These are phyloP conservation scores for Arthromyces matolae DNA, from an alignment of 768 basidiomycete genomes.

Conservation along the genomic window DNA sequence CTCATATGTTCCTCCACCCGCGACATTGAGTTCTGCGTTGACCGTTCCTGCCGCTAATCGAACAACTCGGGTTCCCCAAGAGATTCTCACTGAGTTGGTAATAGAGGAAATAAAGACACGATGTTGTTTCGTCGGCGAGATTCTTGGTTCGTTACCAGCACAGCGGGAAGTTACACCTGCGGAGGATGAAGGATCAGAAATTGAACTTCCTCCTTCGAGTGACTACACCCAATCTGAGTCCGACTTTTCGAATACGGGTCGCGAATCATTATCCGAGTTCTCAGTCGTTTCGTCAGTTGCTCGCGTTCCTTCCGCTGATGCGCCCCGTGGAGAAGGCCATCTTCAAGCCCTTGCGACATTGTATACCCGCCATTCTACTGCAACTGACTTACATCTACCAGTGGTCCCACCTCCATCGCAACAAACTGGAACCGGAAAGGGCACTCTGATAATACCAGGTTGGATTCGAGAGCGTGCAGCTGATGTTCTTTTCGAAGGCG, in stretches of 20 bases:
- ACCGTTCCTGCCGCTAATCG: conserved; percentile 63
- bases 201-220: conserved; percentile 42
- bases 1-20: conserved; percentile 79
- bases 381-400: conserved; percentile 66
- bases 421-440: conserved; percentile 67
- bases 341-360: conserved; percentile 65
- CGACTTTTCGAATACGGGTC: conserved; percentile 53
- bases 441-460: conserved; percentile 83
- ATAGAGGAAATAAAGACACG: conserved; percentile 89
- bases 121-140: conserved; percentile 80
- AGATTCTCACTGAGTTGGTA: conserved; percentile 75
- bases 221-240: conserved; percentile 66
- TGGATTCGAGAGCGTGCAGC: conserved; percentile 93
- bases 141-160: conserved; percentile 40
- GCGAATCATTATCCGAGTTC: conserved; percentile 51
- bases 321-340: conserved; percentile 43
- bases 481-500: conserved; percentile 87
- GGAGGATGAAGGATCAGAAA: conserved; percentile 34
- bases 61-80: conserved; percentile 67
- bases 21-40: conserved; percentile 59
- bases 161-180: conserved; percentile 29
- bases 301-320: conserved; percentile 28
- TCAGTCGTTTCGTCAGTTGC: conserved; percentile 44
- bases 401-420: conserved; percentile 66
- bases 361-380: conserved; percentile 75